Evolutionary conservation across 139 green algal genomes (phyloP).

Genomic region (Closterium sp.): DNA sequence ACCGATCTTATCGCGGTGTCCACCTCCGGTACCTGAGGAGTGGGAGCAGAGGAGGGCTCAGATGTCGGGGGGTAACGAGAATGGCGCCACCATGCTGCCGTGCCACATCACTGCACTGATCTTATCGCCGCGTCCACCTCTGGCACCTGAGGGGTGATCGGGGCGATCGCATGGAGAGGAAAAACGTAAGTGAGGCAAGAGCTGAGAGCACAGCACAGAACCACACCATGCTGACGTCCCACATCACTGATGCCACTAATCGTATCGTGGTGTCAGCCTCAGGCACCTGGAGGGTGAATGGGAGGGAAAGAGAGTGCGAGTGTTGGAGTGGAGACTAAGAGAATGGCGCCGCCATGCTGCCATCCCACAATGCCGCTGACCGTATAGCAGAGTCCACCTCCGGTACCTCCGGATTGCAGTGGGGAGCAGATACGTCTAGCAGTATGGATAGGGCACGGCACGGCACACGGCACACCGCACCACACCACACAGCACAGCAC

Average conservation of each 20-base stretch:
- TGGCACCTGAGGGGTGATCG: conserved; percentile 72
- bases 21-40: conserved; percentile 88
- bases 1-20: conserved; percentile 86
- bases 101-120: conserved; percentile 85
- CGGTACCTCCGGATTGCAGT: background rate
- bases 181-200: background rate
- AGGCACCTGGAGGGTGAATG: conserved; percentile 70
- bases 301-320: background rate
- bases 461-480: conserved; percentile 63
- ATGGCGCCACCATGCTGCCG: conserved; percentile 87
- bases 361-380: too few relatives aligned
- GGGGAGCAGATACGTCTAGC: too few relatives aligned
- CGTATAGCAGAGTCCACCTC: too few relatives aligned
- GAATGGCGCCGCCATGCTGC: too few relatives aligned
- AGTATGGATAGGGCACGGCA: too few relatives aligned
- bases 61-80: too few relatives aligned
- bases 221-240: conserved; percentile 82
- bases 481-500: conserved; percentile 59
- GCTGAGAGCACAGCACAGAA: too few relatives aligned
- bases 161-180: background rate
- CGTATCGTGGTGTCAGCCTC: conserved; percentile 91
- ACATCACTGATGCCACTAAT: conserved; percentile 79
- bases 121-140: conserved; percentile 91
- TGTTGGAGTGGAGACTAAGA: too few relatives aligned
- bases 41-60: background rate